A percentile compares a stretch with the other conserved stretches of the same genome.
These are phyloP conservation scores for Kurtzmaniella quercitrusa DNA, from an alignment of 1,139 yeast genomes.

Conservation along the genomic window DNA sequence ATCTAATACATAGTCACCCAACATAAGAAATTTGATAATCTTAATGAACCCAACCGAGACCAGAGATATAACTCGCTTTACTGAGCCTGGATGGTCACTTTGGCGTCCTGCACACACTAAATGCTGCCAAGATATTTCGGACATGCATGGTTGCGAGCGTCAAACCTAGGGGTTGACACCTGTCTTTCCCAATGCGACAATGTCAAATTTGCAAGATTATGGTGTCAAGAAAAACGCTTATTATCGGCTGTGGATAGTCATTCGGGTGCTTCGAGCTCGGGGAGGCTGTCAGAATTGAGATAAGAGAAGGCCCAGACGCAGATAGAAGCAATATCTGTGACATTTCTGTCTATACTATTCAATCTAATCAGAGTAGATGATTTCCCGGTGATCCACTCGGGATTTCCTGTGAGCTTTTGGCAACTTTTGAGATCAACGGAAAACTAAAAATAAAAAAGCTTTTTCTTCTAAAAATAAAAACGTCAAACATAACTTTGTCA, in stretches of 20 bases:
- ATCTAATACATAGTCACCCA: no score
- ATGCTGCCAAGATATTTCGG: neutral
- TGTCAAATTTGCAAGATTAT: neutral
- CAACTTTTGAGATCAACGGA: neutral
- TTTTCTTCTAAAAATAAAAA: neutral
- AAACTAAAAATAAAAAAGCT: neutral
- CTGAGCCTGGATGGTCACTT: neutral
- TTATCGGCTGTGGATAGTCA: neutral
- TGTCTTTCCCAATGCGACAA: neutral
- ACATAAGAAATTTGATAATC: no score
- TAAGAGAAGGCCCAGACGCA: no score
- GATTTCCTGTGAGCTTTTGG: neutral
- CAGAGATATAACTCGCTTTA: neutral
- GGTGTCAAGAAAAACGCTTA: neutral
- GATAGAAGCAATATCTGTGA: no score
- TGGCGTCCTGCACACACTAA: neutral
- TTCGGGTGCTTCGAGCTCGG: neutral
- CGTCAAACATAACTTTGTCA: neutral
- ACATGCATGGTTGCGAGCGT: constrained; percentile 1
- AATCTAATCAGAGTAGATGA: no score
- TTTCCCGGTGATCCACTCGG: neutral
- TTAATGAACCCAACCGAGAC: no score
- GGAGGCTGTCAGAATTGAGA: neutral
- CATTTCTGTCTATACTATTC: no score
- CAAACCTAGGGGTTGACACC: neutral